Conservation (phyloP, 345 rosid species). For the Syzygium aqueum region DNA sequence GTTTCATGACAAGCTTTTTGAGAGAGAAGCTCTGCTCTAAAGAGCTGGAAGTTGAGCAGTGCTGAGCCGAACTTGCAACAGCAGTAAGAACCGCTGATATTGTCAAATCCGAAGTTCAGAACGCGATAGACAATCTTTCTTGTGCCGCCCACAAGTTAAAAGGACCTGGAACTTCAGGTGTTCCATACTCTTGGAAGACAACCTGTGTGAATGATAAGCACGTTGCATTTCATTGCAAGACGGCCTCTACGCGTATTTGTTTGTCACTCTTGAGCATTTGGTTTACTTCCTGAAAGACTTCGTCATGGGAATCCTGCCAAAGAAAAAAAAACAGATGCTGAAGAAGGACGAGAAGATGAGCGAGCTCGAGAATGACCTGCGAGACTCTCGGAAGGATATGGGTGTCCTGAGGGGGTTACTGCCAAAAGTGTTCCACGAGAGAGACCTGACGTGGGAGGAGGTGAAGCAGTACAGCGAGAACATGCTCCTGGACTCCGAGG, state of each 20-base stretch:
- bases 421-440: slow-evolving; percentile 62
- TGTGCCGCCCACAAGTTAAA: no score
- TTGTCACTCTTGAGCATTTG: no score
- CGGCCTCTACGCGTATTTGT: no score
- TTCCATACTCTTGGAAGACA: no score
- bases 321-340: slow-evolving; percentile 22
- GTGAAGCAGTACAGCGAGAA: slow-evolving; percentile 74
- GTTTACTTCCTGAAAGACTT: no score
- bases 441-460: slow-evolving; percentile 82
- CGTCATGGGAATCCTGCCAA: no score
- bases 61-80: slow-evolving; percentile 62
- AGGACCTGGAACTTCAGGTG: no score
- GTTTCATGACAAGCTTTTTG: slow-evolving; percentile 55
- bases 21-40: slow-evolving; percentile 76
- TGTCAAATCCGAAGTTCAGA: no score
- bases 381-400: slow-evolving; percentile 55
- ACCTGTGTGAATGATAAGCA: no score
- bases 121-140: no score
- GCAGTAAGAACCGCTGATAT: no score
- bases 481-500: slow-evolving; percentile 48
- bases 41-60: slow-evolving; percentile 70
- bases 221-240: no score
- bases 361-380: slow-evolving; percentile 43
- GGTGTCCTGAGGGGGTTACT: slow-evolving; percentile 36
- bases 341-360: slow-evolving; percentile 67